Base-by-base conservation (phyloP, 306 rosid species). In the Vigna reflexopilosa region DNA sequence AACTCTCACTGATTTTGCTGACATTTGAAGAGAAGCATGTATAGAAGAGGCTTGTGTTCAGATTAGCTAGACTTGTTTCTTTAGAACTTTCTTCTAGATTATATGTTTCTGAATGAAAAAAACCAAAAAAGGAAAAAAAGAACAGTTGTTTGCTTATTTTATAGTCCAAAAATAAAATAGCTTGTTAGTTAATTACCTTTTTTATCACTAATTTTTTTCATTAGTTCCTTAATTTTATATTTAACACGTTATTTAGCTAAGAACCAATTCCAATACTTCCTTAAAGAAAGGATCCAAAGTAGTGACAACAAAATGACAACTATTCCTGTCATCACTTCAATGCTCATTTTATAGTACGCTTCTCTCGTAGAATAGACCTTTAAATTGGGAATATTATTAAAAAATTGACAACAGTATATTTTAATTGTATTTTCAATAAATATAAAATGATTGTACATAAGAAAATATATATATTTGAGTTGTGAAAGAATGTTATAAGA, bases 11-110 rank as follows among this genome's bases (percentile, higher is more conserved):
- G 56, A 57, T 83, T 81, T 81, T 79, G 73, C 69, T 73, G 59
- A 61, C 71, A 76, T 49, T 81, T 81, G 76, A 74, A 67, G 49
- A 56, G 73, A 76, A 42, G 11, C 50, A 69, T 77, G 88, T 81
- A 85, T 75, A 77, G 83, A 10, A 69, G 58, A 70, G 77, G 85
- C 38, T 67, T 17, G 55, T 65, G 75, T 72, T 71, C 68, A 70
- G 67, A 36, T 80, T 58, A 47, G 48, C 81, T 66, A 67, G 44
- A 44, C 12, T 71, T 44, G 45, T 67, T 80, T 72, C 78, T 45
- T 32, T 52, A 22, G 36, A 64, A 75, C 58, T 72, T 32, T 72
- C 52, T 24, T 56, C 12, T 58, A 49, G 36, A 22, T 72, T 3
- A 42, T 30, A 55, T 77, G 67, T 55, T 54, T 54, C 28, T 64